Percentiles rank a stretch among this genome's conserved stretches.
These are phyloP conservation scores for Adansonia gregorii DNA, from an alignment of 441 rosid species.

Conservation along the genomic window DNA sequence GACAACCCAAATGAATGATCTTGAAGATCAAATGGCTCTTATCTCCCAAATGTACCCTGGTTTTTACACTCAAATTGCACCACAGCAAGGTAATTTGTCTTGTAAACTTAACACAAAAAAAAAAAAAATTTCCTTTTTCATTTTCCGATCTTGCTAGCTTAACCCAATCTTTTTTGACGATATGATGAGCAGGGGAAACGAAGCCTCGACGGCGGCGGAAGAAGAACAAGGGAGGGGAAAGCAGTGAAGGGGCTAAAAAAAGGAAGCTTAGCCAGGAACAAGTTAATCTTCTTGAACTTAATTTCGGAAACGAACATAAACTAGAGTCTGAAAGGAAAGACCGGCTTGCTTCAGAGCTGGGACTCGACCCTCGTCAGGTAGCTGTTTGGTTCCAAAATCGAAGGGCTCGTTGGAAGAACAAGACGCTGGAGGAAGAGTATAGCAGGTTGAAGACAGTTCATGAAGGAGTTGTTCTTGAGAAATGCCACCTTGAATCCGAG, in stretches of 20 bases:
- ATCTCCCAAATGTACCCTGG: conserved; percentile 57
- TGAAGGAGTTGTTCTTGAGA: conserved; percentile 53
- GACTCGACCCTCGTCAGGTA: conserved; percentile 84
- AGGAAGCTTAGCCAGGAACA: conserved; percentile 68
- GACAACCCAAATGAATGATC: conserved; percentile 39
- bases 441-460: conserved; percentile 51
- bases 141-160: not conserved
- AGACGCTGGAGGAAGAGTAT: conserved; percentile 79
- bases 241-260: conserved; percentile 46
- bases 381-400: conserved; percentile 96
- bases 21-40: conserved; percentile 48
- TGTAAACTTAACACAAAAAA: not conserved
- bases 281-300: conserved; percentile 59
- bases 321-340: conserved; percentile 84
- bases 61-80: conserved; percentile 45
- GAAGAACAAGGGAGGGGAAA: conserved; percentile 53
- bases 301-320: conserved; percentile 73
- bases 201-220: conserved; percentile 61
- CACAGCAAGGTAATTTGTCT: conserved; percentile 58
- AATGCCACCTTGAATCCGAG: conserved; percentile 76
- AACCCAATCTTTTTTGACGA: not conserved
- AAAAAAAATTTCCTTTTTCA: not conserved
- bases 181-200: conserved; percentile 37
- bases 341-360: conserved; percentile 69
- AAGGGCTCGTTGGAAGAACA: conserved; percentile 85